These are phyloP conservation scores for Candida pseudofarinosa DNA, from an alignment of 805 yeast species.

Conservation along the genomic window DNA sequence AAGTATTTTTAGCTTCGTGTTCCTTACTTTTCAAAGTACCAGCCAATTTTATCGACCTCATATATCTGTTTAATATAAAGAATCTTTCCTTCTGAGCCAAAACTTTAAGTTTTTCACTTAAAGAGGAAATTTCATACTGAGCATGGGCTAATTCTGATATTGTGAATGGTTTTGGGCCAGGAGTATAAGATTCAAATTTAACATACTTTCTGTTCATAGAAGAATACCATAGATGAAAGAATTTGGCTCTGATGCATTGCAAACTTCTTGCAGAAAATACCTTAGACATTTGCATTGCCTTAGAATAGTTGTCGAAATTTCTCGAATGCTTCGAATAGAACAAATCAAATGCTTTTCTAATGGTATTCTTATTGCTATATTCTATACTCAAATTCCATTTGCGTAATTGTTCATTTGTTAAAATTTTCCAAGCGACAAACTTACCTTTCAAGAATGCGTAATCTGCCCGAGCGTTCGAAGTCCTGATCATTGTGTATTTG, in stretches of 20 bases:
- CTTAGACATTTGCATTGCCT: background rate
- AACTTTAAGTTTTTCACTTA: conserved; percentile 10
- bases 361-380: background rate
- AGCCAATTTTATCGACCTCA: conserved; percentile 14
- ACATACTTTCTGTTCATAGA: conserved; percentile 5
- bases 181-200: background rate
- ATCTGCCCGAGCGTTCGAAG: background rate
- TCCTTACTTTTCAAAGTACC: conserved; percentile 1
- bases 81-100: conserved; percentile 13
- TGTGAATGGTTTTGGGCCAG: background rate
- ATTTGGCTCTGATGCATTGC: background rate
- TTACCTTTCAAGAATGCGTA: background rate
- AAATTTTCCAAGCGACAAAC: background rate
- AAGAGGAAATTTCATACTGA: background rate
- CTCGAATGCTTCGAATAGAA: background rate
- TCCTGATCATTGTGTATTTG: conserved; percentile 5
- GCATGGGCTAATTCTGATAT: background rate
- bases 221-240: conserved; percentile 11
- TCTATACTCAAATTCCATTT: background rate
- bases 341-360: background rate
- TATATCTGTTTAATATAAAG: conserved; percentile 10
- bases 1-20: conserved; percentile 3
- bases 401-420: background rate
- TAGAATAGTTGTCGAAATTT: background rate
- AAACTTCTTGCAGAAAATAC: background rate